Base-by-base conservation (phyloP, 345 rosid genomes). In the Salix udensis region DNA sequence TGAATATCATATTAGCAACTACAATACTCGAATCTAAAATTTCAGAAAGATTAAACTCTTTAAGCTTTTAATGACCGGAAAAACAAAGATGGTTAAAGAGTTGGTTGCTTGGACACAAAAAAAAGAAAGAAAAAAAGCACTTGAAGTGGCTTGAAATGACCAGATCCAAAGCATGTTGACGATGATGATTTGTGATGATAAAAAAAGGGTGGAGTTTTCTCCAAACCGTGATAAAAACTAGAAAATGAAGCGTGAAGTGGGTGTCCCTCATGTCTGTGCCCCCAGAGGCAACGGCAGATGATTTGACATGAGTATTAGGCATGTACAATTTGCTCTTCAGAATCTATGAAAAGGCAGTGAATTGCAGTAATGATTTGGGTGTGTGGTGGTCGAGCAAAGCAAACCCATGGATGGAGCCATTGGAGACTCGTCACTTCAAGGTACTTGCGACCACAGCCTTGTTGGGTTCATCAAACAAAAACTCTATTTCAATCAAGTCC, bases 211-310 rank as follows among this genome's bases (percentile, higher is more conserved):
- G n/a, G n/a, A n/a, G n/a, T n/a, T n/a, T n/a, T n/a, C n/a, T n/a
- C n/a, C n/a, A n/a, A n/a, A n/a, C n/a, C n/a, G n/a, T n/a, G n/a
- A 31, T 30, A 31, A 34, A 65, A 67, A 11, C 23, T 48, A 19
- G 50, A 46, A 74, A 67, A 68, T 55, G 14, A 68, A 68, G 78
- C 72, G 73, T 74, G 77, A 74, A 65, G 30, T 28, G 21, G 42
- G 19, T 65, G 75, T 72, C 75, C 36, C 75, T 37, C 75, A 14
- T 73, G 73, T 50, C 39, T 70, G 73, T 50, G 62, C 61, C 24
- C n/a, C 39, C 62, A 26, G 67, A 7, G 65, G 16, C 11, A 15
- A 28, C 31, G 8, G 65, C 72, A 53, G 55, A 68, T 76, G 67
- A 68, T 55, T 55, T 53, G 39, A 8, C 9, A 68, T 76, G 67